Evolutionary conservation across 2,329 filamentous ascomycete species (phyloP).

Genomic region (Colletotrichum sp.): DNA sequence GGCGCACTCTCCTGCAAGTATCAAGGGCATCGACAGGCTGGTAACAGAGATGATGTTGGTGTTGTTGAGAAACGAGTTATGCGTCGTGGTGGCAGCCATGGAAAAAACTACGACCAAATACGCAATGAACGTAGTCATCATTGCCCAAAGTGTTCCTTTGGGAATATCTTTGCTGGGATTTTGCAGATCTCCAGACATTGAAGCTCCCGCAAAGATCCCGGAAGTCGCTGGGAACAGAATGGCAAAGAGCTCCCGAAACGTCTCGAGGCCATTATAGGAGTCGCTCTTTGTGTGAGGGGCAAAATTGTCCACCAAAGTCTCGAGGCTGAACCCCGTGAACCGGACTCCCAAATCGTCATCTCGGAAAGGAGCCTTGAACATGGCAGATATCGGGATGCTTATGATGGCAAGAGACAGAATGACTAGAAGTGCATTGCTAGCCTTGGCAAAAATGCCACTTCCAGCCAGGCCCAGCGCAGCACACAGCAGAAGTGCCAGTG

Average conservation of each 20-base stretch:
- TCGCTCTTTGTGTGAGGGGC: constrained; percentile 71
- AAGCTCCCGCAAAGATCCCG: constrained; percentile 73
- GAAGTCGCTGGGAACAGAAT: constrained; percentile 77
- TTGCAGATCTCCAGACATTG: constrained; percentile 87
- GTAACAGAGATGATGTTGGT: constrained; percentile 81
- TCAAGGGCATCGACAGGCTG: constrained; percentile 75
- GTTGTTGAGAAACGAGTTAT: constrained; percentile 74
- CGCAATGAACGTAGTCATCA: constrained; percentile 75
- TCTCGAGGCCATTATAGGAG: constrained; percentile 67
- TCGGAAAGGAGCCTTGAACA: constrained; percentile 71
- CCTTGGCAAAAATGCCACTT: constrained; percentile 79
- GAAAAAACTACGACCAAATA: constrained; percentile 80
- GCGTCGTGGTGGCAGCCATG: constrained; percentile 77
- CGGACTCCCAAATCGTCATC: constrained; percentile 66
- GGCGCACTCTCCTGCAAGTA: constrained; percentile 82
- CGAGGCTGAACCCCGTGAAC: constrained; percentile 77
- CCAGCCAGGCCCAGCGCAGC: constrained; percentile 80
- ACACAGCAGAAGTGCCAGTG: constrained; percentile 72
- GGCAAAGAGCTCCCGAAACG: constrained; percentile 82
- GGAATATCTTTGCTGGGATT: constrained; percentile 86
- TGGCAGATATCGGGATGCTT: constrained; percentile 81
- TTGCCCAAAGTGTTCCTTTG: constrained; percentile 80
- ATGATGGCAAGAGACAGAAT: constrained; percentile 76
- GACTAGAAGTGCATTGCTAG: constrained; percentile 76
- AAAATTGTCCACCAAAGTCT: constrained; percentile 77